Percentiles rank a stretch among this genome's conserved stretches.
These are phyloP conservation scores for Penicillium hordei DNA, from an alignment of 2,329 filamentous ascomycete genomes.

Conservation along the genomic window DNA sequence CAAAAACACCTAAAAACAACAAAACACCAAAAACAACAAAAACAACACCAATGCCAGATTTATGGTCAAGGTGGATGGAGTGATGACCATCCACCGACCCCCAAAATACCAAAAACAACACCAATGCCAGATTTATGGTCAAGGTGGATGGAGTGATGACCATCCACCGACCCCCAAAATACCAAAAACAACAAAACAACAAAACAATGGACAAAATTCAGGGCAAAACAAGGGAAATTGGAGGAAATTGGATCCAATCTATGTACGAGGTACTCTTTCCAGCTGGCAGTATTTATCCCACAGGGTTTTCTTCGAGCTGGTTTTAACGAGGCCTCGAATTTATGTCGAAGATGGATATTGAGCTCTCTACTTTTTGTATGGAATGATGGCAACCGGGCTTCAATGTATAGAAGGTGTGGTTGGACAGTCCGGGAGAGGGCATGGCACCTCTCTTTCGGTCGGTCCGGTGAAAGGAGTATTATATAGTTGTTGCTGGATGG, in stretches of 20 bases:
- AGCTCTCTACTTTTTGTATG: neutral
- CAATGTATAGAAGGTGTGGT: neutral
- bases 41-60: neutral
- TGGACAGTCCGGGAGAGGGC: neutral
- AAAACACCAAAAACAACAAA: too few species aligned
- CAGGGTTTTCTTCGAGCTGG: constrained; percentile 1
- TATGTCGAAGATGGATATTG: neutral
- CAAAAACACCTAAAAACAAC: too few species aligned
- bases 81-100: too few species aligned
- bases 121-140: too few species aligned
- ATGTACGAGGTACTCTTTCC: constrained; percentile 12
- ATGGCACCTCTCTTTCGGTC: constrained; percentile 8
- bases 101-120: too few species aligned
- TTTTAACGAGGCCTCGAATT: constrained; percentile 12
- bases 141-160: neutral
- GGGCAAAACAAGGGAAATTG: neutral
- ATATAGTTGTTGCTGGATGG: neutral
- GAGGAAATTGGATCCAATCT: neutral
- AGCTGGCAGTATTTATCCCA: constrained; percentile 8
- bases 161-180: neutral
- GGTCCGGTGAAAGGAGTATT: neutral
- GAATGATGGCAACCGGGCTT: neutral
- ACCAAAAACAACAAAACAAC: neutral
- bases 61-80: neutral
- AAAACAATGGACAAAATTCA: neutral